A percentile compares a stretch with the other conserved stretches of the same genome.
Conservation (phyloP, 768 basidiomycete species). For the Mycena galopus region DNA sequence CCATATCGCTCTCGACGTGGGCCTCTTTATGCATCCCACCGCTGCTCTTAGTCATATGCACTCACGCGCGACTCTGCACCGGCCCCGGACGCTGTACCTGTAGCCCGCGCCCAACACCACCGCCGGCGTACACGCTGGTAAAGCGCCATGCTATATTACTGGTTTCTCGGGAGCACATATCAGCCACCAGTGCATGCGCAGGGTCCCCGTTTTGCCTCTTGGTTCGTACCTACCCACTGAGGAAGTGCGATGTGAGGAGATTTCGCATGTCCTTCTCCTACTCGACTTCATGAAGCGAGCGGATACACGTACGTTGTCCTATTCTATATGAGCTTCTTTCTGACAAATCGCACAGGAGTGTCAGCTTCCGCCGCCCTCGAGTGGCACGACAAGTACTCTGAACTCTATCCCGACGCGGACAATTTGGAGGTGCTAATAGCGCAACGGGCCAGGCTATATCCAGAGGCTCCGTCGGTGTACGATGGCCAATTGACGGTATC, state of each 20-base stretch:
- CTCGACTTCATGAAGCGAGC: background rate
- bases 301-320: background rate
- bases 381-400: slow-evolving; percentile 21
- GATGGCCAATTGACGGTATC: background rate
- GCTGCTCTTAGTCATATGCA: too few species aligned
- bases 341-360: background rate
- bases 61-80: too few species aligned
- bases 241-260: background rate
- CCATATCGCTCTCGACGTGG: too few species aligned
- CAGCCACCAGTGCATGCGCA: slow-evolving; percentile 17
- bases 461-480: background rate
- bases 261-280: background rate
- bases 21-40: too few species aligned
- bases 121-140: too few species aligned
- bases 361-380: slow-evolving; percentile 1
- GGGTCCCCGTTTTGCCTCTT: slow-evolving; percentile 13
- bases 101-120: too few species aligned
- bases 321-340: background rate
- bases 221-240: background rate
- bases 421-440: slow-evolving; percentile 12
- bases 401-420: background rate
- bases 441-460: slow-evolving; percentile 5
- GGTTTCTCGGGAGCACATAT: slow-evolving; percentile 3
- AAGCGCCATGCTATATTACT: slow-evolving; percentile 21
- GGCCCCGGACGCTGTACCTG: too few species aligned